phyloP scores from a whole-genome alignment of 208 protist genomes.

The Jaenimonas drosophilae region DNA sequence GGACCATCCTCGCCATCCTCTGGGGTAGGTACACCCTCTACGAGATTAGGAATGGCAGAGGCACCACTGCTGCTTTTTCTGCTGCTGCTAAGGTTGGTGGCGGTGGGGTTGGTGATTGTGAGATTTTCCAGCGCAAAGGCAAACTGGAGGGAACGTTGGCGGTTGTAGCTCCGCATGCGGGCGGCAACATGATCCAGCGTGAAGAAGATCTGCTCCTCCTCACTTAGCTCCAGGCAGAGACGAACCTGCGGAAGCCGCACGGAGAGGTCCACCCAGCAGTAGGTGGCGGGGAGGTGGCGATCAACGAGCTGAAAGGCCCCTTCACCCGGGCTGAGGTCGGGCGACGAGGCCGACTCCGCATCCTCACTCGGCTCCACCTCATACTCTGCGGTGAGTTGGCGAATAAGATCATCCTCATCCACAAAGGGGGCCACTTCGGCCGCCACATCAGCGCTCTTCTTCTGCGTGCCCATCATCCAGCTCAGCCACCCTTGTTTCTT shows the following conservation, averaged over 20 bases:
- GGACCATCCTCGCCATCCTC: too few relatives aligned
- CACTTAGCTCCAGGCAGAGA: conserved; percentile 39
- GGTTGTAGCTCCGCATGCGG: conserved; percentile 44
- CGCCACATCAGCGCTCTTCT: too few relatives aligned
- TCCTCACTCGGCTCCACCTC: too few relatives aligned
- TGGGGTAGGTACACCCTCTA: conserved; percentile 32
- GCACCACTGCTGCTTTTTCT: conserved; percentile 7
- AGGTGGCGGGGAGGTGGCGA: conserved; percentile 38
- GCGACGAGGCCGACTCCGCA: too few relatives aligned
- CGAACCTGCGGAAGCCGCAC: conserved; percentile 44
- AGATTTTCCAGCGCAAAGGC: conserved; percentile 54
- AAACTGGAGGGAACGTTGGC: conserved; percentile 33
- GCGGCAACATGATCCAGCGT: conserved; percentile 38
- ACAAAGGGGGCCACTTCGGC: too few relatives aligned
- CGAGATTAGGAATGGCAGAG: conserved; percentile 12
- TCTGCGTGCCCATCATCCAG: too few relatives aligned
- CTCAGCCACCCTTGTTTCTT: too few relatives aligned
- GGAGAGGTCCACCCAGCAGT: conserved; percentile 51
- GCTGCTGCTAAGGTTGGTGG: conserved; percentile 1
- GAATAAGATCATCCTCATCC: too few relatives aligned
- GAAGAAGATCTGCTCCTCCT: conserved; percentile 27
- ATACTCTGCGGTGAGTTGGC: too few relatives aligned
- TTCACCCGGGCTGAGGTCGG: too few relatives aligned
- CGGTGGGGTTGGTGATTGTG: conserved; percentile 49
- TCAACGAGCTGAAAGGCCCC: too few relatives aligned